phyloP scores from a whole-genome alignment of 805 yeast species.

The Tetrapisispora pingtungensis region DNA sequence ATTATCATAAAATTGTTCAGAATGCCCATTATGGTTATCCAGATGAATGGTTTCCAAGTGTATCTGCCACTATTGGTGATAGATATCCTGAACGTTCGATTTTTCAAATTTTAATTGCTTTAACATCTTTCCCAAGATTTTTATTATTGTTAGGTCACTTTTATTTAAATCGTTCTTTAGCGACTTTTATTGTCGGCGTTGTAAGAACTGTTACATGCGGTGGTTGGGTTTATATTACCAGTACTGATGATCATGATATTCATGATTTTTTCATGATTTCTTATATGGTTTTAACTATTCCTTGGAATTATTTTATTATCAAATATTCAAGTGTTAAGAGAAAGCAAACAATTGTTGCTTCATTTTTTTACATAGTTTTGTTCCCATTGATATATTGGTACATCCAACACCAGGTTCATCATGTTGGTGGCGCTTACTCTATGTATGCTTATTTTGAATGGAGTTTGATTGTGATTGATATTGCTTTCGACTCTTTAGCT shows the following conservation, averaged over 20 bases:
- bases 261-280: constrained; percentile 94
- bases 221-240: constrained; percentile 96
- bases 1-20: constrained; percentile 78
- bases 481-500: constrained; percentile 77
- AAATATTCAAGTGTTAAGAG: constrained; percentile 35
- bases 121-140: constrained; percentile 90
- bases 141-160: constrained; percentile 39
- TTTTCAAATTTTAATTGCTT: constrained; percentile 83
- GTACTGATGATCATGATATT: constrained; percentile 93
- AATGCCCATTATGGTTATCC: constrained; percentile 87
- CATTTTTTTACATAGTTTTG: constrained; percentile 48
- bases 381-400: constrained; percentile 86
- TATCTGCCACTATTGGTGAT: constrained; percentile 94
- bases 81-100: constrained; percentile 91
- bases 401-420: constrained; percentile 86
- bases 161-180: constrained; percentile 29
- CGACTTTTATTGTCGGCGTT: constrained; percentile 43
- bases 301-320: constrained; percentile 72
- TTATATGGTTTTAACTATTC: constrained; percentile 79
- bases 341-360: constrained; percentile 30
- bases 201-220: constrained; percentile 93
- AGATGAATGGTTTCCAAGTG: constrained; percentile 98
- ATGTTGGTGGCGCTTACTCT: constrained; percentile 88
- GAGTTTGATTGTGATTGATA: constrained; percentile 74
- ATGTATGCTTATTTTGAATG: constrained; percentile 92